Evolutionary conservation across 257 asterid genomes (phyloP), one percentile per base, ranked within the genome.

Genomic region (Fraxinus anomala): DNA sequence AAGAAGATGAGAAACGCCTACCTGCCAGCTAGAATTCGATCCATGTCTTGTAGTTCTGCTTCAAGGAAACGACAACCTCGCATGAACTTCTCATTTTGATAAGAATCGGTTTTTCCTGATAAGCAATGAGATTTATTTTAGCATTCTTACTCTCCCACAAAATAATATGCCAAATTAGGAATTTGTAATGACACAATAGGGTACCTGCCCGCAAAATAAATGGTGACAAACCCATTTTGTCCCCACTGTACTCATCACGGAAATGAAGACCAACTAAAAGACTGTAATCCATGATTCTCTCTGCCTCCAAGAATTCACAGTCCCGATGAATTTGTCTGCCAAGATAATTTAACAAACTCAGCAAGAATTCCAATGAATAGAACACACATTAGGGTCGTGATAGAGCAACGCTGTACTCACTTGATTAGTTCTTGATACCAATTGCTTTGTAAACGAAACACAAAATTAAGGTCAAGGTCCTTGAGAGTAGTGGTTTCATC

Each of bases 11-110:
- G 39, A 77, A 75, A 6, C 56, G 13, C 79, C 51, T 84, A 95
- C 99, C 92, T 84, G 83, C 98, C 98, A 77, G 97, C 87, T 79
- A 83, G 82, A 74, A 95, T 73, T 54, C 96, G 91, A 79, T 95
- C 98, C 97, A 85, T 91, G 77, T 93, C 96, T 85, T 95, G 99
- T 54, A 95, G 84, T 83, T 95, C 99, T 1, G 99, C 99, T 88
- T 95, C 98, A 6, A 95, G 97, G 82, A 95, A 93, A 70, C 99
- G 95, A 83, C 93, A 88, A 51, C 97, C 97, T 9, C 98, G 97
- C 97, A 90, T 95, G 80, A 89, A 91, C 87, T 95, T 95, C 36
- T 95, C 99, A 47, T 83, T 90, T 79, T 87, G 92, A 79, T 77
- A 95, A 0, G 99, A 90, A 75, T 93, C 98, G 31, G 74, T 87